Conservation (phyloP, 2,329 filamentous ascomycete genomes). For the Alternaria arbusti region DNA sequence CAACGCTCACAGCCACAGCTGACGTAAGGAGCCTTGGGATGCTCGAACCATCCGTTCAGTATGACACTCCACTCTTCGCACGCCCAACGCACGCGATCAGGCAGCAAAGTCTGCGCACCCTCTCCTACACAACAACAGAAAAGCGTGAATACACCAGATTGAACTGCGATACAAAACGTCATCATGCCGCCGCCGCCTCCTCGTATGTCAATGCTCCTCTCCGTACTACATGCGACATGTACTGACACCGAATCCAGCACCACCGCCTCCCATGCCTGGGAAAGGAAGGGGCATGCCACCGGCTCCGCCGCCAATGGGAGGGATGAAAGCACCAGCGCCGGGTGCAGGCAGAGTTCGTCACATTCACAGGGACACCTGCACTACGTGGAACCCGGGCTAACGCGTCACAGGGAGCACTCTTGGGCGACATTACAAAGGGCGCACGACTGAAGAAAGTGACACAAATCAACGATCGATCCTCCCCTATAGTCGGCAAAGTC, state of each 20-base stretch:
- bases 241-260: conserved; percentile 21
- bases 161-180: not conserved
- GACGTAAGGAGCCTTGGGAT: not conserved
- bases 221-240: not conserved
- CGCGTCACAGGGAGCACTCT: conserved; percentile 73
- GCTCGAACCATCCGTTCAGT: conserved; percentile 13
- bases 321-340: conserved; percentile 37
- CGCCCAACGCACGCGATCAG: conserved; percentile 20
- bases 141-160: not conserved
- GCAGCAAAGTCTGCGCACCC: conserved; percentile 20
- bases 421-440: conserved; percentile 88
- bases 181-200: conserved; percentile 40
- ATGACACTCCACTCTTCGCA: conserved; percentile 26
- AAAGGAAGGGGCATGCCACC: conserved; percentile 47
- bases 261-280: conserved; percentile 46
- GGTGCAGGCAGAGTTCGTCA: conserved; percentile 46
- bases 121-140: not conserved
- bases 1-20: not conserved
- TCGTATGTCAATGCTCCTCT: conserved; percentile 7
- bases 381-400: conserved; percentile 31
- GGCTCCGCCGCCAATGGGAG: conserved; percentile 46
- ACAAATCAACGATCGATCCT: conserved; percentile 90
- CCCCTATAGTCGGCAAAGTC: conserved; percentile 69
- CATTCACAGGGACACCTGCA: conserved; percentile 1
- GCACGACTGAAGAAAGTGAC: conserved; percentile 76